Evolutionary conservation across 345 rosid genomes (phyloP), one percentile per base, ranked within the genome.

Genomic region (Carallia brachiata): DNA sequence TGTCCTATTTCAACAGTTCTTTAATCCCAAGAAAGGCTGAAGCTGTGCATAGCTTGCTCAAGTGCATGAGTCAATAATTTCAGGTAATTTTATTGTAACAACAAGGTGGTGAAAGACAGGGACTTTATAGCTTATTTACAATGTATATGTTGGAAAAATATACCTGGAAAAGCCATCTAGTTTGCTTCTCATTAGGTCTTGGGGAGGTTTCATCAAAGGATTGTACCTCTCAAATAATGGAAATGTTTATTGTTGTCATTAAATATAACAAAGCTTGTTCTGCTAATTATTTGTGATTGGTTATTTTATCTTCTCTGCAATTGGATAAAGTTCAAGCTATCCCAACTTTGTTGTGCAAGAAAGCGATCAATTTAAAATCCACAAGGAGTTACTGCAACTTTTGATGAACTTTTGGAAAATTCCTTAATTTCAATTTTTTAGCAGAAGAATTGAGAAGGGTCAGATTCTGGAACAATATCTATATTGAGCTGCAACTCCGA

Each of bases 21-120:
- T 80, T 80, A 63, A 76, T 72, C 58, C 82, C 77, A 71, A 85
- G 71, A 83, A 82, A 69, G 67, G 77, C 67, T 82, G 65, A 73
- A 36, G 36, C 61, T 27, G 5, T 18, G 34, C 31, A 62, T 39
- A 50, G 39, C 34, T 52, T 15, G 8, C 59, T 55, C n/a, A 36
- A 28, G 47, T 48, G 47, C 10, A 72, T 40, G 37, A 56, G 57
- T 69, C 44, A 16, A 39, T 65, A 67, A 19, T 56, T 40, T 65
- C 64, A 5, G 34, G 70, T 69, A 74, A 65, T 76, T 63, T 65
- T 64, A 64, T 36, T 75, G 64, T 65, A 67, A 65, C 40, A 10
- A 6, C 50, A 62, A 68, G 56, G 55, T 48, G 31, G 67, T 18
- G 52, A 69, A 23, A 23, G 70, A 66, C 66, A 50, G 65, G 70